Conservation (phyloP, 176 grass and related monocot species). For the Poa annua region DNA sequence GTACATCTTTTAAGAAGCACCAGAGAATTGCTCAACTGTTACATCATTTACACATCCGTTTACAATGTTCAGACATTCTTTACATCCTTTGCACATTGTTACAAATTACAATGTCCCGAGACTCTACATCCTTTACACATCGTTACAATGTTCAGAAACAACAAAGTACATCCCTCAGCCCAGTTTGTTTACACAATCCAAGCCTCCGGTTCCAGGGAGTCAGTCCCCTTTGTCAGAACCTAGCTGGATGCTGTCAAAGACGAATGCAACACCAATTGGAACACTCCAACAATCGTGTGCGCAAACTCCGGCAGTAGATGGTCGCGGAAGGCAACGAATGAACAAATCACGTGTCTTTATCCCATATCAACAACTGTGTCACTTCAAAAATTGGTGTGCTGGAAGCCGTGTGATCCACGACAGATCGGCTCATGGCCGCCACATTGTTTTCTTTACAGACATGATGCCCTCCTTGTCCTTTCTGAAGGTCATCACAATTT, state of each 20-base stretch:
- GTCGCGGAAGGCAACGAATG: slow-evolving; percentile 35
- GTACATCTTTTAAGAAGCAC: neutral
- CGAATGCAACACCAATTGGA: neutral
- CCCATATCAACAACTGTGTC: slow-evolving; percentile 31
- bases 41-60: neutral
- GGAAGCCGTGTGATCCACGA: neutral
- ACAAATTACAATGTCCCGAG: neutral
- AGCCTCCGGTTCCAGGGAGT: no score
- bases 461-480: slow-evolving; percentile 87
- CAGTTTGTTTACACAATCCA: slow-evolving; percentile 6
- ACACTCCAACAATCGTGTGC: neutral
- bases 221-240: neutral
- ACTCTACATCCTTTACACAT: slow-evolving; percentile 29
- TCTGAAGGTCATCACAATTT: slow-evolving; percentile 82
- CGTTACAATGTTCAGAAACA: slow-evolving; percentile 27
- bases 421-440: slow-evolving; percentile 65
- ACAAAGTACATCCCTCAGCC: neutral
- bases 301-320: neutral
- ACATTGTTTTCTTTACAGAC: slow-evolving; percentile 77
- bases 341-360: slow-evolving; percentile 41
- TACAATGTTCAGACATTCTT: slow-evolving; percentile 21
- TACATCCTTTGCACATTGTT: slow-evolving; percentile 24
- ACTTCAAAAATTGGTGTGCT: slow-evolving; percentile 31
- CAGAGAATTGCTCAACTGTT: neutral
- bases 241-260: slow-evolving; percentile 4